Percentiles rank a stretch among this genome's conserved stretches.
Evolutionary conservation across 129 eudicot species (phyloP).

Genomic region (Pseudognaphalium luteoalbum): DNA sequence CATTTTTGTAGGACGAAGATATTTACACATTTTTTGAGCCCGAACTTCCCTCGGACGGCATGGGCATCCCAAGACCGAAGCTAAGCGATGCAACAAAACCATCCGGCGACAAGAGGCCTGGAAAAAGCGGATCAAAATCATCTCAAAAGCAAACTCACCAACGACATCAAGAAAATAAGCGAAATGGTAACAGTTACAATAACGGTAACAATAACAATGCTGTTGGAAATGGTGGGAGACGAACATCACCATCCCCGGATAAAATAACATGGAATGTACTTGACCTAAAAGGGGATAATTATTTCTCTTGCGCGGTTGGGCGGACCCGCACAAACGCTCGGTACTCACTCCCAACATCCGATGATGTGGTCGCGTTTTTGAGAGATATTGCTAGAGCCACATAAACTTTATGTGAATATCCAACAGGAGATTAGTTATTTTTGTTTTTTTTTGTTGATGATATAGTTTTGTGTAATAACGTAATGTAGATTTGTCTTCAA

Average conservation of each 20-base stretch:
- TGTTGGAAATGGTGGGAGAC: conserved; percentile 27
- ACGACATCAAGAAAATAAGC: conserved; percentile 44
- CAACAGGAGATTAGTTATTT: background rate
- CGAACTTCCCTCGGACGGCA: conserved; percentile 62
- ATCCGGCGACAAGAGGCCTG: conserved; percentile 42
- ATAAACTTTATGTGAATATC: background rate
- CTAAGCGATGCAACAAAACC: conserved; percentile 43
- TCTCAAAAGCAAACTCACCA: conserved; percentile 41
- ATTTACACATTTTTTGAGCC: conserved; percentile 89
- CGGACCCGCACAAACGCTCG: conserved; percentile 73
- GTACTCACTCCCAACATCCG: conserved; percentile 58
- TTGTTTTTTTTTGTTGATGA: conserved; percentile 7
- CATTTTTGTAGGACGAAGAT: conserved; percentile 72
- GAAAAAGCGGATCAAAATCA: conserved; percentile 47
- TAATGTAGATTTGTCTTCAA: background rate
- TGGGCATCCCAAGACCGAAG: conserved; percentile 53
- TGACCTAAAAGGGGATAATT: conserved; percentile 76
- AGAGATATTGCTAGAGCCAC: conserved; percentile 62
- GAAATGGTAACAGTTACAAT: conserved; percentile 16
- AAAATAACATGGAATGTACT: conserved; percentile 77
- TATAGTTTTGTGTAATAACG: conserved; percentile 14
- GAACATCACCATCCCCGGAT: conserved; percentile 47
- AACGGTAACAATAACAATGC: conserved; percentile 10
- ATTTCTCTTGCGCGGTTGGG: conserved; percentile 85
- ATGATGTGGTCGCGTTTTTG: conserved; percentile 72